These are phyloP conservation scores for Zasmidium cellare DNA, from an alignment of 2,329 filamentous ascomycete genomes.

Conservation along the genomic window DNA sequence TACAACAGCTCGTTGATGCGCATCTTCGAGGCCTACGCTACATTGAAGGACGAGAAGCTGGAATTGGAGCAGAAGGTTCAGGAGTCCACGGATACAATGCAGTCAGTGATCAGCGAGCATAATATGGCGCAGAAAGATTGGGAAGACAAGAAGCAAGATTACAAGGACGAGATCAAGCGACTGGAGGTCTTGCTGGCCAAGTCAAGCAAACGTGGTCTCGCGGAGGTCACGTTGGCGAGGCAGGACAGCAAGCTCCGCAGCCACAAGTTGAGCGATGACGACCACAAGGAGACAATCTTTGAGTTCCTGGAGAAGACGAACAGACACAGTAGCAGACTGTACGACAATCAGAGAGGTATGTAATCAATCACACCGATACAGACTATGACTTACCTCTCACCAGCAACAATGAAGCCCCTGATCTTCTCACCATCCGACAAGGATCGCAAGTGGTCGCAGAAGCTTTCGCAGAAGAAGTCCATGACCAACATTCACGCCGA, in stretches of 20 bases:
- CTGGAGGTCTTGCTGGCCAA: slow-evolving; percentile 46
- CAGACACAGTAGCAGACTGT: slow-evolving; percentile 24
- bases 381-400: neutral
- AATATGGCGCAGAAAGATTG: slow-evolving; percentile 35
- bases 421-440: slow-evolving; percentile 38
- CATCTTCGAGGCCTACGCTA: slow-evolving; percentile 45
- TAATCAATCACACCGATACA: neutral
- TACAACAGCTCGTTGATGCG: slow-evolving; percentile 42
- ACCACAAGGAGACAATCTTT: slow-evolving; percentile 34
- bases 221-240: slow-evolving; percentile 43
- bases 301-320: slow-evolving; percentile 34
- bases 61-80: slow-evolving; percentile 30
- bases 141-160: slow-evolving; percentile 36
- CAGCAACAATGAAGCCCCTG: slow-evolving; percentile 30
- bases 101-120: slow-evolving; percentile 23
- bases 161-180: slow-evolving; percentile 44
- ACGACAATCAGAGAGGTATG: slow-evolving; percentile 34
- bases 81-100: slow-evolving; percentile 27
- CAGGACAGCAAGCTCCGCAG: slow-evolving; percentile 41
- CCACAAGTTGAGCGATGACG: slow-evolving; percentile 15
- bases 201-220: slow-evolving; percentile 39
- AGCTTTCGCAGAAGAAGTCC: slow-evolving; percentile 39
- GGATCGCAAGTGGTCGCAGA: slow-evolving; percentile 41
- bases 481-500: slow-evolving; percentile 30
- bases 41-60: slow-evolving; percentile 37